phyloP scores from a whole-genome alignment of 306 rosid species.

The Carpinus viminea region DNA sequence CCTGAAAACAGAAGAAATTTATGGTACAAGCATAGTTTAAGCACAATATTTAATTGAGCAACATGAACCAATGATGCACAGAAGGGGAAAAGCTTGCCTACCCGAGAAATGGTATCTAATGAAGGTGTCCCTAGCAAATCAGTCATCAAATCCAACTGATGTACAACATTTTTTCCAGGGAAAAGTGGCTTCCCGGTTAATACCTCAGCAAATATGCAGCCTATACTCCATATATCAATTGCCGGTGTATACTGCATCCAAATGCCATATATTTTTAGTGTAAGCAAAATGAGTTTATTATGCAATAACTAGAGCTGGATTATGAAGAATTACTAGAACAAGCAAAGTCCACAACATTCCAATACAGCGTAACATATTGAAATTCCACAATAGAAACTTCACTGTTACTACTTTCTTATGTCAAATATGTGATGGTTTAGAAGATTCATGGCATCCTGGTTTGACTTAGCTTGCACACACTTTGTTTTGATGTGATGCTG shows the following conservation, averaged over 20 bases:
- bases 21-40: not conserved
- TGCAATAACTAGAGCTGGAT: not conserved
- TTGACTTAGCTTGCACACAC: not conserved
- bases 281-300: not conserved
- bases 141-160: conserved; percentile 94
- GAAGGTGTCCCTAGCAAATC: conserved; percentile 95
- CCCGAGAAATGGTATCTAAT: conserved; percentile 83
- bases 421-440: not conserved
- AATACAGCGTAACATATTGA: not conserved
- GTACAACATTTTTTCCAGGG: conserved; percentile 96
- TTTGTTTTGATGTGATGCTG: no score
- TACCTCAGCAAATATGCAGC: conserved; percentile 95
- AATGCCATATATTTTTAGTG: conserved; percentile 4
- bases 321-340: not conserved
- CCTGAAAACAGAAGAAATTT: conserved; percentile 42
- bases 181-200: conserved; percentile 90
- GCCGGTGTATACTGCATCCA: conserved; percentile 92
- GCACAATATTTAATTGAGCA: not conserved
- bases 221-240: conserved; percentile 96
- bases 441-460: not conserved
- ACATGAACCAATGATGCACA: conserved; percentile 9
- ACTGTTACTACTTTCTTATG: not conserved
- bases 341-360: not conserved
- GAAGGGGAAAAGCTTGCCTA: conserved; percentile 28
- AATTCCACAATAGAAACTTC: no score